Percentiles rank a stretch among this genome's conserved stretches.
phyloP scores from a whole-genome alignment of 805 yeast genomes.

The Kuraishia capsulata region DNA sequence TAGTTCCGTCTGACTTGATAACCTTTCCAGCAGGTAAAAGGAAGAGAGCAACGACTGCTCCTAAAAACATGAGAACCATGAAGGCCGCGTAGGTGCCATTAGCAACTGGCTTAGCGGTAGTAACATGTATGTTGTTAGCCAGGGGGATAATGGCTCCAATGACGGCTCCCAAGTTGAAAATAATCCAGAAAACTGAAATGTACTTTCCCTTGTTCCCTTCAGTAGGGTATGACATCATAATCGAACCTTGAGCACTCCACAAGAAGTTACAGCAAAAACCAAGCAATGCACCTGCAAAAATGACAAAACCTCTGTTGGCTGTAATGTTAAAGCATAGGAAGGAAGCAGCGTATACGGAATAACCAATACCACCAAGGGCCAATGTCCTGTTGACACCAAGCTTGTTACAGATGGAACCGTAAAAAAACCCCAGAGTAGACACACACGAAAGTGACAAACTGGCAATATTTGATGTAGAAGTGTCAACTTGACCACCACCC shows the following conservation, averaged over 20 bases:
- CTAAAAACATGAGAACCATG: constrained; percentile 39
- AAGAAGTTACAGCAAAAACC: constrained; percentile 43
- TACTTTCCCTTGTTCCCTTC: constrained; percentile 43
- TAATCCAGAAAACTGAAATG: constrained; percentile 49
- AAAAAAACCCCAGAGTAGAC: constrained; percentile 48
- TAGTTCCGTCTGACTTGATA: constrained; percentile 38
- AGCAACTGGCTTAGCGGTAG: constrained; percentile 21
- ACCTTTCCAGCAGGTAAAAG: constrained; percentile 43
- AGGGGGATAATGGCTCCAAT: constrained; percentile 52
- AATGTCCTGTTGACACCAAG: constrained; percentile 37
- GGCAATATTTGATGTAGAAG: constrained; percentile 34
- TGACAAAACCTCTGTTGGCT: constrained; percentile 29
- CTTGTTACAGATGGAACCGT: constrained; percentile 44
- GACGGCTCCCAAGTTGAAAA: constrained; percentile 55
- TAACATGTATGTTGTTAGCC: constrained; percentile 33
- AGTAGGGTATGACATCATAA: constrained; percentile 46
- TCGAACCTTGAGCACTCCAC: constrained; percentile 51
- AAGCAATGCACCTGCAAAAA: constrained; percentile 44
- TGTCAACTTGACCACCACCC: constrained; percentile 31
- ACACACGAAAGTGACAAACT: constrained; percentile 44
- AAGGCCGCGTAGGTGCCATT: constrained; percentile 49
- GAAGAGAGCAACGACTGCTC: constrained; percentile 32
- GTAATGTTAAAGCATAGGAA: constrained; percentile 34
- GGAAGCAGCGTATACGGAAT: constrained; percentile 40
- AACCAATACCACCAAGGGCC: constrained; percentile 46